Evolutionary conservation across 2,329 filamentous ascomycete species (phyloP).

Genomic region (Madurella mycetomatis): DNA sequence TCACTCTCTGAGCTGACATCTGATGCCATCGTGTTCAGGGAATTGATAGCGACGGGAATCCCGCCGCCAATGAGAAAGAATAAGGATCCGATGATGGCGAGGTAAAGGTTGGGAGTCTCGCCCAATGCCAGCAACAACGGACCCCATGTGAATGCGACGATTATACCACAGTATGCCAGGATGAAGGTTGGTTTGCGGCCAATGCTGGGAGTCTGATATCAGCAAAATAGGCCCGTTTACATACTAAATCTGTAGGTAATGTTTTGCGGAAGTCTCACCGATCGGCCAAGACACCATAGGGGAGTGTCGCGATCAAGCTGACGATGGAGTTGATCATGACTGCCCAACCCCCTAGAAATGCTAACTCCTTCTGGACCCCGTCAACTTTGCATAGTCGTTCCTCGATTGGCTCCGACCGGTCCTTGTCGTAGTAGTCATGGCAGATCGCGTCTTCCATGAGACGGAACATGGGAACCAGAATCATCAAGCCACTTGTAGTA

Average conservation of each 20-base stretch:
- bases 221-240: background rate
- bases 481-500: conserved; percentile 21
- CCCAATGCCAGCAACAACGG: conserved; percentile 16
- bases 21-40: conserved; percentile 21
- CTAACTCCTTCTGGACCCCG: conserved; percentile 20
- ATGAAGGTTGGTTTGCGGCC: conserved; percentile 21
- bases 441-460: conserved; percentile 24
- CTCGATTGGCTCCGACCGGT: conserved; percentile 18
- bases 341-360: conserved; percentile 19
- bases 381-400: conserved; percentile 23
- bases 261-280: conserved; percentile 6
- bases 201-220: conserved; percentile 12
- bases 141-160: conserved; percentile 17
- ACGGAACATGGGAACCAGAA: conserved; percentile 23
- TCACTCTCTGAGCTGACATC: conserved; percentile 21
- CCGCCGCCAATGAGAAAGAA: conserved; percentile 24
- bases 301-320: conserved; percentile 16
- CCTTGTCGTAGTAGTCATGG: conserved; percentile 18
- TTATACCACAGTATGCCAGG: conserved; percentile 19
- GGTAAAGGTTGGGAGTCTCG: conserved; percentile 11
- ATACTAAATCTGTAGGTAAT: background rate
- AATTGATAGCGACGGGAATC: conserved; percentile 21
- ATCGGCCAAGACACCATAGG: conserved; percentile 24
- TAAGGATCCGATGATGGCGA: conserved; percentile 15
- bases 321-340: conserved; percentile 17